These are phyloP conservation scores for Alisma plantagoaquatica DNA, from an alignment of 106 monocot genomes.

Conservation along the genomic window DNA sequence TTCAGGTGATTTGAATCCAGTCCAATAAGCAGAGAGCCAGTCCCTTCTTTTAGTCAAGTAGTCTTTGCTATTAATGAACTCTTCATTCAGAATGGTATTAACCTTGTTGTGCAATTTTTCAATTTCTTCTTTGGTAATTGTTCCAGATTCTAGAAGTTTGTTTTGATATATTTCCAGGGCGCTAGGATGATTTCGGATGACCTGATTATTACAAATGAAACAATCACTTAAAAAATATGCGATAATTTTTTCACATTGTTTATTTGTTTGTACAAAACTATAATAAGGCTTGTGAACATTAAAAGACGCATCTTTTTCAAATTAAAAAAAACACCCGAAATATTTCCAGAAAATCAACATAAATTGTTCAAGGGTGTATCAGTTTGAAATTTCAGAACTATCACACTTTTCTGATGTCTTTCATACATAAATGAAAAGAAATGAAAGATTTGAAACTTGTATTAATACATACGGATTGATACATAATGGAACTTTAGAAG, in stretches of 20 bases:
- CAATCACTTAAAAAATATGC: neutral
- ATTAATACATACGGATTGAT: too few species aligned
- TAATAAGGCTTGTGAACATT: neutral
- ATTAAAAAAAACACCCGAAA: neutral
- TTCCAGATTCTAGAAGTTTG: constrained; percentile 39
- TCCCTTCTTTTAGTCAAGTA: constrained; percentile 54
- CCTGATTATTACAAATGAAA: constrained; percentile 21
- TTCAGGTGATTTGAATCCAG: constrained; percentile 80
- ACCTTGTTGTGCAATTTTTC: constrained; percentile 61
- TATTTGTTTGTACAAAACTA: too few species aligned
- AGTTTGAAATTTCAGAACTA: neutral
- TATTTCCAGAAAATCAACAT: neutral
- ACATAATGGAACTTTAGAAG: too few species aligned
- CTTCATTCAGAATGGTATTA: constrained; percentile 56
- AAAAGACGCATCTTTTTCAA: neutral
- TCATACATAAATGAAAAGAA: too few species aligned
- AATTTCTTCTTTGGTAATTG: constrained; percentile 50
- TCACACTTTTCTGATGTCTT: too few species aligned
- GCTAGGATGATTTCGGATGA: constrained; percentile 59
- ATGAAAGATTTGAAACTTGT: too few species aligned
- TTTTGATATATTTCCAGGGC: constrained; percentile 66
- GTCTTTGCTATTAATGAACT: constrained; percentile 59
- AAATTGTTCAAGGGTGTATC: neutral
- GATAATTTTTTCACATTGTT: too few species aligned
- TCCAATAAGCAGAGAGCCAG: constrained; percentile 82